Evolutionary conservation across 331 rosid genomes (phyloP).

Genomic region (Malus hybrid): DNA sequence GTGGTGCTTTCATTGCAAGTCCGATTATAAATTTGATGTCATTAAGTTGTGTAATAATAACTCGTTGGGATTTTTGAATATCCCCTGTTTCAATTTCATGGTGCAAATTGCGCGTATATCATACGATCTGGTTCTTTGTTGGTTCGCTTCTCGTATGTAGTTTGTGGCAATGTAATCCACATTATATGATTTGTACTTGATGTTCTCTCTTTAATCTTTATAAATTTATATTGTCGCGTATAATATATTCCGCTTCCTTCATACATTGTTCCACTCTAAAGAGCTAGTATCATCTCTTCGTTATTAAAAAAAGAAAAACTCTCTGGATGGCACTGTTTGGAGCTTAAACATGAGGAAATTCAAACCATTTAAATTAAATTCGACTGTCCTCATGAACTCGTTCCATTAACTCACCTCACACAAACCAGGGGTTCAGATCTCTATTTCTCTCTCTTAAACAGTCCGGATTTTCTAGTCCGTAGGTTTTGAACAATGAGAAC

Average conservation of each 20-base stretch:
- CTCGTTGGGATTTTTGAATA: slow-evolving; percentile 7
- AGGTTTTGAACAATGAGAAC: no score
- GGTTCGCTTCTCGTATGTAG: neutral
- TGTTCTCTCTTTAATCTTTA: neutral
- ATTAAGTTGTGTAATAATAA: slow-evolving; percentile 15
- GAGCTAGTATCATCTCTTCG: no score
- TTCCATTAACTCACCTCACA: rapidly evolving
- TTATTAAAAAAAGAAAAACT: no score
- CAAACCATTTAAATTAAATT: no score
- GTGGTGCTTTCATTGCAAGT: neutral
- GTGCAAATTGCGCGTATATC: neutral
- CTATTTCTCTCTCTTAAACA: no score
- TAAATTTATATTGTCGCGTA: no score
- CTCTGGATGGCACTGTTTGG: no score
- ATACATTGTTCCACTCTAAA: no score
- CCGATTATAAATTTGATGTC: neutral
- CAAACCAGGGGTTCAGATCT: no score
- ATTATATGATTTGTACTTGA: neutral
- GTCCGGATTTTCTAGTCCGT: no score
- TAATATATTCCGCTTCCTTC: neutral
- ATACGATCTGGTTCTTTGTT: neutral
- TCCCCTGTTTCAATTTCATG: neutral
- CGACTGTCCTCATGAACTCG: rapidly evolving
- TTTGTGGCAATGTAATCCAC: neutral
- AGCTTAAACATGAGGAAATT: no score